These are phyloP conservation scores for Bacidia rubella DNA, from an alignment of 495 filamentous ascomycete genomes.

Conservation along the genomic window DNA sequence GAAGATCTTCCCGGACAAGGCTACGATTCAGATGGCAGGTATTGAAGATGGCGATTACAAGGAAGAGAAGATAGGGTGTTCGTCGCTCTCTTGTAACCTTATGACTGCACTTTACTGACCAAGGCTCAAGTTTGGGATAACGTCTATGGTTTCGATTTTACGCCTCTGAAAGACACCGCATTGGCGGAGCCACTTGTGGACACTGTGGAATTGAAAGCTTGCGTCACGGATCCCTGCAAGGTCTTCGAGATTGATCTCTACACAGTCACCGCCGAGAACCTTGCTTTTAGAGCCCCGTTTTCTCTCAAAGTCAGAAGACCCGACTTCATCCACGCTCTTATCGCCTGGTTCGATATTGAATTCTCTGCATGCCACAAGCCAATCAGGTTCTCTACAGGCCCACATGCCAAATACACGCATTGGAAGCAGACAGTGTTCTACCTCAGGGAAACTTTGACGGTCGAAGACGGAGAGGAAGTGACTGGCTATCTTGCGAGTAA, in stretches of 20 bases:
- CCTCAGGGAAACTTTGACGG: conserved; percentile 67
- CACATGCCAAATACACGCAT: conserved; percentile 84
- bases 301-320: conserved; percentile 56
- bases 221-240: conserved; percentile 64
- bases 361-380: conserved; percentile 90
- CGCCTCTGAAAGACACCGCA: conserved; percentile 71
- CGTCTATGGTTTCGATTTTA: conserved; percentile 96
- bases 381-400: conserved; percentile 71
- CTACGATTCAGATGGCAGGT: conserved; percentile 77
- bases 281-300: conserved; percentile 63
- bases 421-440: conserved; percentile 96
- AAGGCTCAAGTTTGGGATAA: conserved; percentile 72
- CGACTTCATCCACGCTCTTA: conserved; percentile 89
- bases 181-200: conserved; percentile 76
- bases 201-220: conserved; percentile 62
- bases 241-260: conserved; percentile 77
- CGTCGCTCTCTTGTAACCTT: conserved; percentile 18
- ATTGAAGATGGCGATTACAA: conserved; percentile 82
- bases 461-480: conserved; percentile 64
- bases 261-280: conserved; percentile 55
- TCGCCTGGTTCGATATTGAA: conserved; percentile 98
- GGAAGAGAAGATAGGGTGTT: conserved; percentile 76
- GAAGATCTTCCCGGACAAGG: conserved; percentile 83
- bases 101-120: not conserved
- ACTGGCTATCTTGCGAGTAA: conserved; percentile 60